Conservation (phyloP, 225 moss, liverwort and hornwort species). For the Polytrichum commune region DNA sequence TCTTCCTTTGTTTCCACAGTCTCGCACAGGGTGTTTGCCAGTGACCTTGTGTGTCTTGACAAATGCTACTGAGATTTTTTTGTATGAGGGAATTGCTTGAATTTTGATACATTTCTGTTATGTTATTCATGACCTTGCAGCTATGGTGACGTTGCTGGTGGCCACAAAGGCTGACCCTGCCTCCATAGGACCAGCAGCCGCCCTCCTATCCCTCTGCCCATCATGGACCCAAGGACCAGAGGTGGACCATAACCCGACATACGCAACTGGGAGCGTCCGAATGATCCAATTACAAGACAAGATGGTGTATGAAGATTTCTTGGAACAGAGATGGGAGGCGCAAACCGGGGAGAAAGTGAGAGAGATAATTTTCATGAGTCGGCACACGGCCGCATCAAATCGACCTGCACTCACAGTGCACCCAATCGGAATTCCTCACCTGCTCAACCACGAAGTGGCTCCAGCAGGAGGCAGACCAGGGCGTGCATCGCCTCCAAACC, state of each 20-base stretch:
- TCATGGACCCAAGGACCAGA: conserved; percentile 71
- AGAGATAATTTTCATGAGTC: conserved; percentile 87
- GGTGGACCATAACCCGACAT: conserved; percentile 47
- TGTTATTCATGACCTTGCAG: conserved; percentile 5
- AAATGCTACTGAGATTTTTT: too few species aligned
- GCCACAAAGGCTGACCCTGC: conserved; percentile 78
- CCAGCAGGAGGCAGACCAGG: conserved; percentile 82
- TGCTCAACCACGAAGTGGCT: conserved; percentile 46
- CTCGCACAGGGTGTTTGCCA: too few species aligned
- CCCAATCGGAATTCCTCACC: conserved; percentile 86
- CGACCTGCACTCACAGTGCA: conserved; percentile 94
- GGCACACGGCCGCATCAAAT: conserved; percentile 81
- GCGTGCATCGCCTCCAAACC: conserved; percentile 82
- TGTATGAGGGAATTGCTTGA: too few species aligned
- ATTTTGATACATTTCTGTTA: too few species aligned
- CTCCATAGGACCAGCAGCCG: conserved; percentile 78
- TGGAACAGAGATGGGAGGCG: conserved; percentile 86
- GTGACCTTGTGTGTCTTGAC: too few species aligned
- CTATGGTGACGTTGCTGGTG: conserved; percentile 87
- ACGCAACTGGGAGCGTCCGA: conserved; percentile 60
- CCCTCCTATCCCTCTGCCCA: conserved; percentile 67
- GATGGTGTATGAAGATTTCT: conserved; percentile 61
- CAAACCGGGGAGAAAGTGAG: conserved; percentile 73
- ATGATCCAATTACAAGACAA: conserved; percentile 61
- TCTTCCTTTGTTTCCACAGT: too few species aligned